Conservation (phyloP, 345 rosid species). For the Excoecaria cochinchinensis region DNA sequence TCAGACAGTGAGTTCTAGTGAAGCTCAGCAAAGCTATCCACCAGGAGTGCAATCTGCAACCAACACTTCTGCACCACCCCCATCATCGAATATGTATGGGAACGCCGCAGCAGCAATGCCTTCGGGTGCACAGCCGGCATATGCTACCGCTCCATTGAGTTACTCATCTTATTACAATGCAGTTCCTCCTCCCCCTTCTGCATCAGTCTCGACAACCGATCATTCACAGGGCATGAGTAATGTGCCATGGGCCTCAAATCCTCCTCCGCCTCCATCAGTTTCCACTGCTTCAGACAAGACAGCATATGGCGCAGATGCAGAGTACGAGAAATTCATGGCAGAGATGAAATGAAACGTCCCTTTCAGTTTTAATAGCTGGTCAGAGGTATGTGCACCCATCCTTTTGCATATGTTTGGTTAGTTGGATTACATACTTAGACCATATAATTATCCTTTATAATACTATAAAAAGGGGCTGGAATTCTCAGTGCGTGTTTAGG, state of each 20-base stretch:
- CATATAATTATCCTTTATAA: background rate
- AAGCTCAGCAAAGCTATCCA: conserved; percentile 75
- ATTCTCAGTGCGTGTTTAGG: background rate
- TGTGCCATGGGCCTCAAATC: conserved; percentile 65
- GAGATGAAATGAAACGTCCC: conserved; percentile 74
- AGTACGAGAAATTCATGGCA: conserved; percentile 95
- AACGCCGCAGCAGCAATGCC: conserved; percentile 47
- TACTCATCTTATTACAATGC: conserved; percentile 76
- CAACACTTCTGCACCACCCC: conserved; percentile 50
- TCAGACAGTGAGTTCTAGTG: conserved; percentile 51
- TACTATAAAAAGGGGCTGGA: background rate
- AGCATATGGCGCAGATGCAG: conserved; percentile 68
- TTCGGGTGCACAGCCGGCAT: conserved; percentile 51
- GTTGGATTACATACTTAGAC: background rate
- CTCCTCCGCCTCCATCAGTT: conserved; percentile 18
- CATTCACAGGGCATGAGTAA: conserved; percentile 57
- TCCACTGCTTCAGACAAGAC: conserved; percentile 43
- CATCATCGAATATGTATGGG: conserved; percentile 51
- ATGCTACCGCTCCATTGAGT: conserved; percentile 49
- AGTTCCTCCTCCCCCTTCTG: conserved; percentile 61
- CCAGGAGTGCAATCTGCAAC: conserved; percentile 85
- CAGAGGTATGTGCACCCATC: conserved; percentile 40
- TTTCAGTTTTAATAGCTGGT: conserved; percentile 17
- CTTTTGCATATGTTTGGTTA: background rate
- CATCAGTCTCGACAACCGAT: conserved; percentile 47